Evolutionary conservation across 2,329 filamentous ascomycete species (phyloP).

Genomic region (Colletotrichum viniferum): DNA sequence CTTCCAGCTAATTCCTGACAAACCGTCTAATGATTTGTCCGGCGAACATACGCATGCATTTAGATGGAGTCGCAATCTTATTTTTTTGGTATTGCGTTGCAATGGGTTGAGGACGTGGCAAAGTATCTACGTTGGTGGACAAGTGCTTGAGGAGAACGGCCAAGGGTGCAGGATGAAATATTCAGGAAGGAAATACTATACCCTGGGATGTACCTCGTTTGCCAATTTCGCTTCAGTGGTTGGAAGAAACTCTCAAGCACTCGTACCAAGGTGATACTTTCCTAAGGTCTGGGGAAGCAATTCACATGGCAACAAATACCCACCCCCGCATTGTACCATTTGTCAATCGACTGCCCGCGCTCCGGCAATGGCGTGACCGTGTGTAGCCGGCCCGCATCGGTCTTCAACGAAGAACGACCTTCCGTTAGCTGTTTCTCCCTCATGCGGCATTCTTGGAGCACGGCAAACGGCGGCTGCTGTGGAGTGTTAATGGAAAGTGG

Average conservation of each 20-base stretch:
- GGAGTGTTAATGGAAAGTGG: neutral
- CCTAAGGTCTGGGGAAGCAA: neutral
- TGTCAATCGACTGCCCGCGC: neutral
- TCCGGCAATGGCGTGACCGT: neutral
- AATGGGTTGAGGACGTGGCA: neutral
- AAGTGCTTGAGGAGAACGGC: neutral
- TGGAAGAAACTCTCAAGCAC: neutral
- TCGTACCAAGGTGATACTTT: neutral
- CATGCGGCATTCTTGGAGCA: neutral
- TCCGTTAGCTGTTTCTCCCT: neutral
- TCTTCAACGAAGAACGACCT: neutral
- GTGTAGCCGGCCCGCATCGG: neutral
- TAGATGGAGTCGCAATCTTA: neutral
- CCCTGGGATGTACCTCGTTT: constrained; percentile 10
- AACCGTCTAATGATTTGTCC: neutral
- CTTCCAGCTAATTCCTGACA: neutral
- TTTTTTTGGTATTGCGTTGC: constrained; percentile 5
- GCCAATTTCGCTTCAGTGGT: neutral
- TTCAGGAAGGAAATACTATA: constrained; percentile 13
- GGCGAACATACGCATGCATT: neutral
- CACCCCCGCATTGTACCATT: neutral
- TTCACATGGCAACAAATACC: neutral
- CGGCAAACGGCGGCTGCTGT: neutral
- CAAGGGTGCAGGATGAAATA: constrained; percentile 1
- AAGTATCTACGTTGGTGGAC: neutral